Conservation (phyloP, 495 filamentous ascomycete species). For the Massariosphaeria phaeospora region DNA sequence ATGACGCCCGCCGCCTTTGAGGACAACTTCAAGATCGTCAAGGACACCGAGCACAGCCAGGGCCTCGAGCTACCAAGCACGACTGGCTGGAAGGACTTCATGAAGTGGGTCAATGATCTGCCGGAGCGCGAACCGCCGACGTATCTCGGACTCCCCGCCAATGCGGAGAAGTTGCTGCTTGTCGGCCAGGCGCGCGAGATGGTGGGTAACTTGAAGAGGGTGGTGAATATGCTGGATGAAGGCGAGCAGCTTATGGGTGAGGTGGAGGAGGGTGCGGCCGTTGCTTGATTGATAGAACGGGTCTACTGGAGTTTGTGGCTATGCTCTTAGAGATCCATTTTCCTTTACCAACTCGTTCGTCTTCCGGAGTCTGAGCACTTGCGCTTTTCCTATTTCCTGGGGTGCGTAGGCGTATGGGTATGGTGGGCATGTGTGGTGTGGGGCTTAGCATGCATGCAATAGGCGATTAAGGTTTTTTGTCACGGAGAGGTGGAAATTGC, state of each 20-base stretch:
- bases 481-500: no score
- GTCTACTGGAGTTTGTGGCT: not conserved
- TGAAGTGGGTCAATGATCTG: conserved; percentile 83
- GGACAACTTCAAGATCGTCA: conserved; percentile 80
- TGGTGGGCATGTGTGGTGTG: no score
- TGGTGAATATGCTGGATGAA: conserved; percentile 84
- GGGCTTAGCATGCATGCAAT: no score
- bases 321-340: no score
- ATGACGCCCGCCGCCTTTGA: conserved; percentile 87
- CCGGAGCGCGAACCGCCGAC: conserved; percentile 95
- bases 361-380: no score
- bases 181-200: conserved; percentile 83
- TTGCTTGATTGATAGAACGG: not conserved
- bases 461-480: no score
- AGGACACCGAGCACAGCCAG: conserved; percentile 48
- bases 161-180: conserved; percentile 92
- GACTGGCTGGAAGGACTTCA: conserved; percentile 79
- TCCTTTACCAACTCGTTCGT: no score
- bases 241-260: conserved; percentile 87
- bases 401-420: no score
- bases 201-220: conserved; percentile 75
- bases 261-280: conserved; percentile 30
- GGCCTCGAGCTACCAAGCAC: conserved; percentile 67
- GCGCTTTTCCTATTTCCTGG: no score
- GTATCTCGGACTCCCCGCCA: conserved; percentile 91